These are phyloP conservation scores for Penicillium brevicompactum DNA, from an alignment of 2,329 filamentous ascomycete genomes.

Conservation along the genomic window DNA sequence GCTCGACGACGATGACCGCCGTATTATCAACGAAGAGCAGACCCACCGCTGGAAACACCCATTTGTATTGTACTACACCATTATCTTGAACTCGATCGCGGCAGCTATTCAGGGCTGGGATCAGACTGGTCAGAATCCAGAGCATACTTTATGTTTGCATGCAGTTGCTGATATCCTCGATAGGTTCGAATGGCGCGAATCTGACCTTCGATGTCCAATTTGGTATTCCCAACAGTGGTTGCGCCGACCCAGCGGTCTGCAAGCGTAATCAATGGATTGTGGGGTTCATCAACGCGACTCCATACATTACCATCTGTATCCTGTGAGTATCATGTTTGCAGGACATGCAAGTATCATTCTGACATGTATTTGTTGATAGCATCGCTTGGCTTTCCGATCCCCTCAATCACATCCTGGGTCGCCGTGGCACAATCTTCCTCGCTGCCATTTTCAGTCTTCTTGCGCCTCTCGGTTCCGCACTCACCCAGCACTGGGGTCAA, in stretches of 20 bases:
- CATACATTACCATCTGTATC: conserved; percentile 52
- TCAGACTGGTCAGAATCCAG: conserved; percentile 39
- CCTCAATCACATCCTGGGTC: conserved; percentile 19
- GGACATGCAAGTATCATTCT: background rate
- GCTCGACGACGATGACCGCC: conserved; percentile 55
- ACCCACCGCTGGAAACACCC: conserved; percentile 53
- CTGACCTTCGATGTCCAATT: conserved; percentile 23
- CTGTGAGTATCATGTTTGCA: conserved; percentile 41
- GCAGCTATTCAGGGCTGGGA: conserved; percentile 57
- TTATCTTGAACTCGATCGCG: conserved; percentile 52
- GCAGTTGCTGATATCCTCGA: background rate
- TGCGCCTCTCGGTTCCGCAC: conserved; percentile 18
- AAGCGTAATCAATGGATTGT: conserved; percentile 57
- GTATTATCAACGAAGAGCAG: conserved; percentile 46
- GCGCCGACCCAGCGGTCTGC: conserved; percentile 23
- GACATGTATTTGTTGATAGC: background rate
- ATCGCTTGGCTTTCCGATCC: conserved; percentile 23
- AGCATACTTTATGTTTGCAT: background rate
- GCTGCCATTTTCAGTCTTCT: conserved; percentile 20
- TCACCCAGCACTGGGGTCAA: conserved; percentile 20
- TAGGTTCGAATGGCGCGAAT: conserved; percentile 26
- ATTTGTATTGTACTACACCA: conserved; percentile 51
- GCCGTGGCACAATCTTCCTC: conserved; percentile 21
- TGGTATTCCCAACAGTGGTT: conserved; percentile 23
- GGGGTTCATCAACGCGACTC: conserved; percentile 62